These are phyloP conservation scores for Quillaja saponaria DNA, from an alignment of 306 rosid genomes.

Conservation along the genomic window DNA sequence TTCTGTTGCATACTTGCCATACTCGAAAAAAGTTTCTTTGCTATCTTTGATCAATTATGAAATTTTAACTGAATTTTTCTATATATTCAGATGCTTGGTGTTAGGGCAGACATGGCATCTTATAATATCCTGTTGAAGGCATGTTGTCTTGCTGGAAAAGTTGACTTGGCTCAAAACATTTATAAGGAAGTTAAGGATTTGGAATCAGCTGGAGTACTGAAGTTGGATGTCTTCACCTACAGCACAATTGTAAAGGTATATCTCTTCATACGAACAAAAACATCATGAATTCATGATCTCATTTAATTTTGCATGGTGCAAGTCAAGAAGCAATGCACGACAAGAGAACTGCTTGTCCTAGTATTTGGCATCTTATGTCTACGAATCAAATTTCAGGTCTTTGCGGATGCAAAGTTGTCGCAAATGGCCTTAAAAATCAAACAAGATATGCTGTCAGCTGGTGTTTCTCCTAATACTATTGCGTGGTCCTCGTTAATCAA, in stretches of 20 bases:
- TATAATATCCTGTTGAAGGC: slow-evolving; percentile 92
- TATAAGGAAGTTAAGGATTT: slow-evolving; percentile 75
- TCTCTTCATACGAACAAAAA: slow-evolving; percentile 23
- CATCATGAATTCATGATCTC: slow-evolving; percentile 18
- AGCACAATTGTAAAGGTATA: slow-evolving; percentile 92
- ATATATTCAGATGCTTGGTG: slow-evolving; percentile 66
- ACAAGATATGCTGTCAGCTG: slow-evolving; percentile 82
- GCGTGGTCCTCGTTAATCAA: slow-evolving; percentile 93
- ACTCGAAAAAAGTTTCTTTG: slow-evolving; percentile 16
- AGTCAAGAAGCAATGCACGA: no score
- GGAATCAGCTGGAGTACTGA: slow-evolving; percentile 74
- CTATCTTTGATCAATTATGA: slow-evolving; percentile 29
- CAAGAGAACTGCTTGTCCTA: no score
- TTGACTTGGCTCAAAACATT: slow-evolving; percentile 84
- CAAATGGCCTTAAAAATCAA: slow-evolving; percentile 83
- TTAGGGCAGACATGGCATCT: slow-evolving; percentile 75
- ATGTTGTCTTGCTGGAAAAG: slow-evolving; percentile 90
- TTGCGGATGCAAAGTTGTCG: slow-evolving; percentile 85
- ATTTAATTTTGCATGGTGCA: slow-evolving; percentile 21
- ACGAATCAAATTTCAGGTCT: slow-evolving; percentile 60
- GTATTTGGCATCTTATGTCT: slow-evolving; percentile 34
- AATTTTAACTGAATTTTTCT: slow-evolving; percentile 30
- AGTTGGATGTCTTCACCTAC: slow-evolving; percentile 93
- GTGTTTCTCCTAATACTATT: slow-evolving; percentile 72
- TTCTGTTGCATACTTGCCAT: no score